Percentiles rank a stretch among this genome's conserved stretches.
Evolutionary conservation across 1,139 yeast species (phyloP).

Genomic region (Taphrina deformans): DNA sequence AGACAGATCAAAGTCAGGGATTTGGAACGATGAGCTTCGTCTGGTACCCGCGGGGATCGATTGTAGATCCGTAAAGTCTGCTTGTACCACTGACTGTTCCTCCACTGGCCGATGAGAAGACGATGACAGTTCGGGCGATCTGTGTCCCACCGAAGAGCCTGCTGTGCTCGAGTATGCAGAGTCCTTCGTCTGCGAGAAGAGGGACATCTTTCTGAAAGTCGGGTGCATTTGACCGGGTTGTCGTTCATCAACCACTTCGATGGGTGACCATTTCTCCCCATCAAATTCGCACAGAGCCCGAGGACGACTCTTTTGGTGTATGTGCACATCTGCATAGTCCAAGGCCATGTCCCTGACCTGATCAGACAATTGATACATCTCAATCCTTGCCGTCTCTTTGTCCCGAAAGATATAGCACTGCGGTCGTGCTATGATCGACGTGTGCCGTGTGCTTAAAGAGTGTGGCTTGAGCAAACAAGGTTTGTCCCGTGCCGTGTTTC

Average conservation of each 20-base stretch:
- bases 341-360: constrained; percentile 28
- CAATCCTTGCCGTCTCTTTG: too few relatives aligned
- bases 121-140: background rate
- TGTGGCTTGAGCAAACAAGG: background rate
- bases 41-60: background rate
- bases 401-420: too few relatives aligned
- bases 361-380: constrained; percentile 13
- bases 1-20: constrained; percentile 4
- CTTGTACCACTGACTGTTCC: background rate
- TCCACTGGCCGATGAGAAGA: background rate
- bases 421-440: background rate
- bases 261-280: constrained; percentile 27
- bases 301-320: constrained; percentile 9
- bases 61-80: background rate
- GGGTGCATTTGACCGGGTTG: background rate
- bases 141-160: background rate
- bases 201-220: constrained; percentile 6
- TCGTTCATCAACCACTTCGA: constrained; percentile 16
- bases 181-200: constrained; percentile 1
- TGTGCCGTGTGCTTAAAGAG: background rate
- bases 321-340: constrained; percentile 25
- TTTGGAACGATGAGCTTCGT: constrained; percentile 20
- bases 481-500: constrained; percentile 10
- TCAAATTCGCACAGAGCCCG: constrained; percentile 31
- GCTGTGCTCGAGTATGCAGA: constrained; percentile 14